Evolutionary conservation across 257 asterid species (phyloP).

Genomic region (Fraxinus americana): DNA sequence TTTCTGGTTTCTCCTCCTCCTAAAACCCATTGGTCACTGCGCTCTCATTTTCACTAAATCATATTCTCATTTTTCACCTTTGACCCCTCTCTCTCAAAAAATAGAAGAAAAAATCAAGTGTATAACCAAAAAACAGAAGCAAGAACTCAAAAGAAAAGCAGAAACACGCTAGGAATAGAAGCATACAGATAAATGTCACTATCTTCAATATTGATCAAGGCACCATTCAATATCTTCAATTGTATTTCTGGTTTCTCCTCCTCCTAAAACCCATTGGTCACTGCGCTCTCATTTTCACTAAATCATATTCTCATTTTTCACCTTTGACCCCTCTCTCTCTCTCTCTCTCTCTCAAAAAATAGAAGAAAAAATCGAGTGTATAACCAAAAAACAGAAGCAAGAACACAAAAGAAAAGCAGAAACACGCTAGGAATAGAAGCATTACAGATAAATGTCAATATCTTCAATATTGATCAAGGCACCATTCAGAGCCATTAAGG

Average conservation of each 20-base stretch:
- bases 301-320: slow-evolving; percentile 8
- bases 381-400: not conserved
- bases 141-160: slow-evolving; percentile 5
- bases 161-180: slow-evolving; percentile 32
- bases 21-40: not conserved
- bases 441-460: slow-evolving; percentile 91
- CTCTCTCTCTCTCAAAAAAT: slow-evolving; percentile 15
- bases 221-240: slow-evolving; percentile 61
- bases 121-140: not conserved
- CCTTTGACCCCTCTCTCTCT: not conserved
- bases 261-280: not conserved
- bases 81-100: not conserved
- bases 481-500: slow-evolving; percentile 96
- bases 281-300: not conserved
- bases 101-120: not conserved
- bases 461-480: slow-evolving; percentile 95
- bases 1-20: slow-evolving; percentile 1
- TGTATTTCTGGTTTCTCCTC: slow-evolving; percentile 1
- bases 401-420: slow-evolving; percentile 7
- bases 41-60: not conserved
- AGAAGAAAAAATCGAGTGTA: not conserved
- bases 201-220: slow-evolving; percentile 91
- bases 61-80: slow-evolving; percentile 9
- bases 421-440: slow-evolving; percentile 36
- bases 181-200: slow-evolving; percentile 90